A percentile compares a stretch with the other conserved stretches of the same genome.
Evolutionary conservation across 2,329 filamentous ascomycete genomes (phyloP).

Genomic region (Pseudocercospora macadamiae): DNA sequence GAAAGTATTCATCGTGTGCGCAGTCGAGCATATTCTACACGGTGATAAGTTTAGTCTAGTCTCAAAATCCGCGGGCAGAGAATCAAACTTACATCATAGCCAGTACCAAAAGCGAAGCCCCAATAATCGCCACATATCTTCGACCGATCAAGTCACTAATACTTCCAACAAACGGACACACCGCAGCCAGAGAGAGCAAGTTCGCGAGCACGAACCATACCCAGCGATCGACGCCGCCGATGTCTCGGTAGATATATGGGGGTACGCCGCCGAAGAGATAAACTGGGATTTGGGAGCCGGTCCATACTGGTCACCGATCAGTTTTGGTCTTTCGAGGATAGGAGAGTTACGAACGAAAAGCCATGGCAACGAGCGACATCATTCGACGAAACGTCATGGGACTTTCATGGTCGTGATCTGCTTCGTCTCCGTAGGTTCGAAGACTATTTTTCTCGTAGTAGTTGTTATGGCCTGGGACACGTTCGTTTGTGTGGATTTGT

Average conservation of each 20-base stretch:
- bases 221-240: slow-evolving; percentile 27
- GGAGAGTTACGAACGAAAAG: slow-evolving; percentile 45
- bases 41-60: neutral
- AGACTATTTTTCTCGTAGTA: slow-evolving; percentile 54
- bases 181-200: slow-evolving; percentile 57
- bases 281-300: slow-evolving; percentile 63
- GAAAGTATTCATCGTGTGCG: slow-evolving; percentile 56
- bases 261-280: slow-evolving; percentile 45
- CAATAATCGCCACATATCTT: slow-evolving; percentile 61
- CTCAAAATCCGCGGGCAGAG: neutral
- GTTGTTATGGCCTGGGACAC: slow-evolving; percentile 41
- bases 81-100: slow-evolving; percentile 54
- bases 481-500: slow-evolving; percentile 42
- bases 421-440: slow-evolving; percentile 51
- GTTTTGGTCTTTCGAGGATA: neutral
- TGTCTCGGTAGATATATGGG: slow-evolving; percentile 28
- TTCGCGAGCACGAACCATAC: slow-evolving; percentile 56
- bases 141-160: slow-evolving; percentile 66
- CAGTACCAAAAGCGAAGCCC: slow-evolving; percentile 56
- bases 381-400: slow-evolving; percentile 54
- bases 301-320: slow-evolving; percentile 50
- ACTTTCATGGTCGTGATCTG: slow-evolving; percentile 44
- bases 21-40: slow-evolving; percentile 55
- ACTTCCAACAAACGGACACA: slow-evolving; percentile 67
- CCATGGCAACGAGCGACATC: slow-evolving; percentile 61